A percentile compares a stretch with the other conserved stretches of the same genome.
phyloP scores from a whole-genome alignment of 441 rosid genomes.

The Mallotus repandus region DNA sequence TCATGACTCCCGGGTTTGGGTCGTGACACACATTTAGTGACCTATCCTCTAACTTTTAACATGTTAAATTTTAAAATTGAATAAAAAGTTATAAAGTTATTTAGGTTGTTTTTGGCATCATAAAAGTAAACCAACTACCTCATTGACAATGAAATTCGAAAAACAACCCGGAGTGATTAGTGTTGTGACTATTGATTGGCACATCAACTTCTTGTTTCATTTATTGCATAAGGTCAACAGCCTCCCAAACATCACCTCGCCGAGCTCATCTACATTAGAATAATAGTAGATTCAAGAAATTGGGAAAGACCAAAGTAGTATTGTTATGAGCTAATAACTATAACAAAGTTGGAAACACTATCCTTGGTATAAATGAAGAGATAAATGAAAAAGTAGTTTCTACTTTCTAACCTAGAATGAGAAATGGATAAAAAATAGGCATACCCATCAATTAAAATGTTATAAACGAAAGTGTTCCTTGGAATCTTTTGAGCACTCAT shows the following conservation, averaged over 20 bases:
- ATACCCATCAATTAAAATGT: slow-evolving; percentile 94
- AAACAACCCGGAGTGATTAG: too few species aligned
- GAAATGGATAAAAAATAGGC: not conserved
- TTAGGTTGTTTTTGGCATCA: too few species aligned
- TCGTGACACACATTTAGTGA: too few species aligned
- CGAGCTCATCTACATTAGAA: slow-evolving; percentile 75
- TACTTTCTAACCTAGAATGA: not conserved
- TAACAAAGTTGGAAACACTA: not conserved
- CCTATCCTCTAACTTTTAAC: too few species aligned
- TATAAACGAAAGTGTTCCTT: slow-evolving; percentile 75
- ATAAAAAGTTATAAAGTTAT: too few species aligned
- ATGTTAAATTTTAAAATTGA: too few species aligned
- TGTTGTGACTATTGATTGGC: too few species aligned
- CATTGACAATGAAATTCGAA: too few species aligned
- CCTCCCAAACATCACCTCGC: slow-evolving; percentile 99
- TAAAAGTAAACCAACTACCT: too few species aligned
- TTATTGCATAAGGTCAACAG: slow-evolving; percentile 91
- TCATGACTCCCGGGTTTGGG: too few species aligned
- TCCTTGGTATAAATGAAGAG: not conserved
- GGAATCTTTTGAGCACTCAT: slow-evolving; percentile 79
- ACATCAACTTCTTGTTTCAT: slow-evolving; percentile 76
- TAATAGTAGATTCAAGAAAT: slow-evolving; percentile 11
- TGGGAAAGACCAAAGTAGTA: not conserved
- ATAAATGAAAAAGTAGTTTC: not conserved
- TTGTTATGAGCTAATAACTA: not conserved